phyloP scores from a whole-genome alignment of 495 filamentous ascomycete species.

The Entonaema liquescens region DNA sequence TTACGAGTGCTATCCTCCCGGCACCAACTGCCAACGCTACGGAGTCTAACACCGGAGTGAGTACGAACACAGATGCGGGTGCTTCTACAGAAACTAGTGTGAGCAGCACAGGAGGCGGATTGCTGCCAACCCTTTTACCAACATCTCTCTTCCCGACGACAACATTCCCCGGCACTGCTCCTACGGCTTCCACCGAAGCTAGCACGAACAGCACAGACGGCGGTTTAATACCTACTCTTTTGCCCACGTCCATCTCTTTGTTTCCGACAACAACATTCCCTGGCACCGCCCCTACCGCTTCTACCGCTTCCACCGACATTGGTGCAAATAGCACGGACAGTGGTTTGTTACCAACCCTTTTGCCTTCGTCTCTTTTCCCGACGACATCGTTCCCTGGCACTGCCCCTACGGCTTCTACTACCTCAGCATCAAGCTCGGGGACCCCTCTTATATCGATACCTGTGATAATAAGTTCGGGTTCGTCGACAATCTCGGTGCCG shows the following conservation, averaged over 20 bases:
- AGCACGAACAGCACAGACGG: too few species aligned
- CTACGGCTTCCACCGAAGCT: constrained; percentile 22
- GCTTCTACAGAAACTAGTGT: constrained; percentile 8
- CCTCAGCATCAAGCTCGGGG: constrained; percentile 1
- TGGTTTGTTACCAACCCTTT: constrained; percentile 18
- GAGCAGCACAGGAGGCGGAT: constrained; percentile 9
- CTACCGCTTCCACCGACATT: constrained; percentile 8
- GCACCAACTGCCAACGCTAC: constrained; percentile 29
- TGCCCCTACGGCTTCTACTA: constrained; percentile 30
- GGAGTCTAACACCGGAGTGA: constrained; percentile 16
- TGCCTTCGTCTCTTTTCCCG: constrained; percentile 19
- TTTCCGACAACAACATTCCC: too few species aligned
- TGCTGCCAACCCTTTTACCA: constrained; percentile 17
- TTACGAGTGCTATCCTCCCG: constrained; percentile 34
- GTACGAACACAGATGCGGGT: background rate
- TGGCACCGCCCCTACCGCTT: too few species aligned
- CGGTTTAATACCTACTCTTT: too few species aligned
- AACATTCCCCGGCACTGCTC: constrained; percentile 39
- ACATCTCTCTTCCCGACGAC: constrained; percentile 24
- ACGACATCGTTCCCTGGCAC: constrained; percentile 33
- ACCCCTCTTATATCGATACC: constrained; percentile 7
- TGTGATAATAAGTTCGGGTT: constrained; percentile 22
- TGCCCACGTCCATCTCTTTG: too few species aligned
- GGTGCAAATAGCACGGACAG: constrained; percentile 3
- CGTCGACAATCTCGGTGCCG: constrained; percentile 12